Evolutionary conservation across 257 asterid genomes (phyloP).

Genomic region (Solanum bukasovii): DNA sequence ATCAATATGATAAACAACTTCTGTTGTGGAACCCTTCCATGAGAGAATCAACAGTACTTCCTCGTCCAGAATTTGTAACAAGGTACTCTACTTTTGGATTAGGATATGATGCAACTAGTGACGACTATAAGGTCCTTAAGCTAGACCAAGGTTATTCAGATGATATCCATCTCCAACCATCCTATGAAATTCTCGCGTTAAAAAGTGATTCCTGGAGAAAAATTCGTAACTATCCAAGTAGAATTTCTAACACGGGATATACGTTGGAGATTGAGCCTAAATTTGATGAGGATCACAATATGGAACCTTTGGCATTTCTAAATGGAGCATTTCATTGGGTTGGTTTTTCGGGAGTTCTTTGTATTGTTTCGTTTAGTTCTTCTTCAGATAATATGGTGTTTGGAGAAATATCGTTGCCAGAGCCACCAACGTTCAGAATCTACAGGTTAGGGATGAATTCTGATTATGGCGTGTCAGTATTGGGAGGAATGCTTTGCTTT

Average conservation of each 20-base stretch:
- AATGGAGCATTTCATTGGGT: background rate
- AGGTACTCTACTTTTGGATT: too few relatives aligned
- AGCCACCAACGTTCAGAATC: background rate
- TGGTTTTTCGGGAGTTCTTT: background rate
- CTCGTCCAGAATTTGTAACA: background rate
- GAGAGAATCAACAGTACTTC: background rate
- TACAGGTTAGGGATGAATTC: background rate
- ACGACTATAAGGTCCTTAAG: too few relatives aligned
- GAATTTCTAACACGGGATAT: background rate
- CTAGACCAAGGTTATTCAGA: too few relatives aligned
- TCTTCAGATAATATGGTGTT: background rate
- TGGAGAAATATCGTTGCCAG: background rate
- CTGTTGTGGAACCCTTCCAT: background rate
- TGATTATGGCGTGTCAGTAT: background rate
- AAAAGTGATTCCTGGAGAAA: background rate
- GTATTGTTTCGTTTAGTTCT: background rate
- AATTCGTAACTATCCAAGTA: background rate
- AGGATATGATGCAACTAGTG: too few relatives aligned
- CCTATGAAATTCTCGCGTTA: background rate
- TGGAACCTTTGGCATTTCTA: too few relatives aligned
- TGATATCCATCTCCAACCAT: too few relatives aligned
- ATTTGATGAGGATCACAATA: too few relatives aligned
- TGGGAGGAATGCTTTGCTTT: background rate
- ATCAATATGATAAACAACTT: background rate
- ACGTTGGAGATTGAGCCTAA: too few relatives aligned